A percentile compares a stretch with the other conserved stretches of the same genome.
Evolutionary conservation across 2,329 filamentous ascomycete species (phyloP).

Genomic region (Trichoderma pleuroti): DNA sequence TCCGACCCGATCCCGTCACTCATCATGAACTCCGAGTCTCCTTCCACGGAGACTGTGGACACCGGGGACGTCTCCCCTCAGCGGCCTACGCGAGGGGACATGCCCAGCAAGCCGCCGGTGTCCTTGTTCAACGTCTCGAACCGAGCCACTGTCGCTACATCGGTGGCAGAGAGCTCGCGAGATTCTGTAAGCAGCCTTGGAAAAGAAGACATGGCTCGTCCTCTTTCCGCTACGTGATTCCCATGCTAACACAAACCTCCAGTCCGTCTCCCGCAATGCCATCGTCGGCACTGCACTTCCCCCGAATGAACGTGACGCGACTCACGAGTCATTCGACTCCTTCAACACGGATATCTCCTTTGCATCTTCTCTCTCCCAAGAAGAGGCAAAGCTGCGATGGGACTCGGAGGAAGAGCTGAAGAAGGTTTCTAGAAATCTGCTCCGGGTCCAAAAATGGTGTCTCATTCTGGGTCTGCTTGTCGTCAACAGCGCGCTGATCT

Average conservation of each 20-base stretch:
- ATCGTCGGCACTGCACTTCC: slow-evolving; percentile 29
- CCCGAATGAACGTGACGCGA: slow-evolving; percentile 28
- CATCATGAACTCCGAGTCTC: neutral
- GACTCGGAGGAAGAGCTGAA: slow-evolving; percentile 40
- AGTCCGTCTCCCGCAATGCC: slow-evolving; percentile 36
- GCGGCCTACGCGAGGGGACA: slow-evolving; percentile 7
- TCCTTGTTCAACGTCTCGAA: slow-evolving; percentile 15
- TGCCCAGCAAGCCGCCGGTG: slow-evolving; percentile 19
- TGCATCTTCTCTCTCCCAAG: slow-evolving; percentile 35
- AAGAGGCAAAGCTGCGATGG: slow-evolving; percentile 40
- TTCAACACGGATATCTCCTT: slow-evolving; percentile 34
- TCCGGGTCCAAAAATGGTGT: slow-evolving; percentile 39
- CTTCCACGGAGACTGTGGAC: neutral
- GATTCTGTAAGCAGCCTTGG: slow-evolving; percentile 28
- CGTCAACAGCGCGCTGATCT: slow-evolving; percentile 38
- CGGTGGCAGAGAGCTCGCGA: slow-evolving; percentile 24
- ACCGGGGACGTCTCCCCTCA: slow-evolving; percentile 14
- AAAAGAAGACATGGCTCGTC: neutral
- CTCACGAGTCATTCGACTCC: slow-evolving; percentile 31
- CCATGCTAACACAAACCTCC: neutral
- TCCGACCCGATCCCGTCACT: neutral
- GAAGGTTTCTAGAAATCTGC: slow-evolving; percentile 36
- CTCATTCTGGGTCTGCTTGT: slow-evolving; percentile 35
- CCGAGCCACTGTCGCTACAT: neutral
- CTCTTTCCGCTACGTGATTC: no score